A percentile compares a stretch with the other conserved stretches of the same genome.
Evolutionary conservation across 169 alveolate genomes (phyloP).

Genomic region (Babesia bovis): DNA sequence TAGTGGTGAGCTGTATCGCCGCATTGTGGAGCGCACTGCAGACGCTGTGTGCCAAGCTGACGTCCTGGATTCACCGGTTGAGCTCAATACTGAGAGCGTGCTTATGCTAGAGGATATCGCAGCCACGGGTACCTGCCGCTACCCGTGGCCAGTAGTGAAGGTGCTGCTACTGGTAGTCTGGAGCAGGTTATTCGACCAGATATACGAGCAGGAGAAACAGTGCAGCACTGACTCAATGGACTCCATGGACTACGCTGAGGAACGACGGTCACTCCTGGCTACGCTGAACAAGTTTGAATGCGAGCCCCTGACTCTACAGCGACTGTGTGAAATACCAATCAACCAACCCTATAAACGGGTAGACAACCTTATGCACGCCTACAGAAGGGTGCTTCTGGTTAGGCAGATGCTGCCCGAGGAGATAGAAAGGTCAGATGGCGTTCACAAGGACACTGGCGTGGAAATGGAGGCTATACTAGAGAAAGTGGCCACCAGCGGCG

Average conservation of each 20-base stretch:
- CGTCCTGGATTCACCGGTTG: not conserved
- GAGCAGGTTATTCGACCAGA: constrained; percentile 49
- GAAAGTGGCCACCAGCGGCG: not conserved
- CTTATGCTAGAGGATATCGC: constrained; percentile 41
- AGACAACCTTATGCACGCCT: constrained; percentile 56
- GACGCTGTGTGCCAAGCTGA: constrained; percentile 19
- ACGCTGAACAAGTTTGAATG: constrained; percentile 6
- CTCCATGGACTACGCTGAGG: constrained; percentile 3
- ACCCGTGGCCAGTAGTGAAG: constrained; percentile 62
- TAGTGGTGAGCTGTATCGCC: not conserved
- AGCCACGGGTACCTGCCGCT: constrained; percentile 15
- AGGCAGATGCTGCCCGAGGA: constrained; percentile 16
- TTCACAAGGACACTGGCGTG: not conserved
- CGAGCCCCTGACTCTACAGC: constrained; percentile 59
- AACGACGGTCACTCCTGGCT: constrained; percentile 8
- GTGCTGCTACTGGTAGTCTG: constrained; percentile 46
- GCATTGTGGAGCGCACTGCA: constrained; percentile 19
- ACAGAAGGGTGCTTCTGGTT: constrained; percentile 35
- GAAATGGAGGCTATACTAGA: not conserved
- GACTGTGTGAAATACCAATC: constrained; percentile 53
- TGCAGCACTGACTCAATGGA: not conserved
- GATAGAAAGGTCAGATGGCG: not conserved
- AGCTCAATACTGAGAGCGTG: constrained; percentile 41
- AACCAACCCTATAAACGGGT: constrained; percentile 51
- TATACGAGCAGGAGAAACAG: constrained; percentile 24